These are phyloP conservation scores for Cardamine chenopodiifolia DNA, from an alignment of 345 rosid species.

Conservation along the genomic window DNA sequence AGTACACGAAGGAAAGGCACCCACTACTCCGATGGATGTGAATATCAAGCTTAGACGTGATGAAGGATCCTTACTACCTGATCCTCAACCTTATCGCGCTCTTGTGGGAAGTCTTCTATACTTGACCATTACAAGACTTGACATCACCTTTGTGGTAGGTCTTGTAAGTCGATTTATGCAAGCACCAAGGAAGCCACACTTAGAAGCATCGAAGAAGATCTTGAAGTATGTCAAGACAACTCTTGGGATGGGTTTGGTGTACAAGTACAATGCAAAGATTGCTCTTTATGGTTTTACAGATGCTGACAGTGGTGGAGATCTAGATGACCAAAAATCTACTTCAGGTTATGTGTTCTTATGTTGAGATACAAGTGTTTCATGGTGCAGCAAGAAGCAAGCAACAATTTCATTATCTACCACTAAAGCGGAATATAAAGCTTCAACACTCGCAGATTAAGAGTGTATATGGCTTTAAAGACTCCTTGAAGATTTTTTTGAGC, in stretches of 20 bases:
- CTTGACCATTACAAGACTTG: constrained; percentile 2
- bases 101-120: constrained; percentile 14
- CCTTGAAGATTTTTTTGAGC: no score
- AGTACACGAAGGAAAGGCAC: not conserved
- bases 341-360: not conserved
- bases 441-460: no score
- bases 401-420: no score
- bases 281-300: not conserved
- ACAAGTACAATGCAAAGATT: not conserved
- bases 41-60: not conserved
- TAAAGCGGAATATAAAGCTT: no score
- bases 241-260: not conserved
- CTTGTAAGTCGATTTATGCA: constrained; percentile 7
- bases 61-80: not conserved
- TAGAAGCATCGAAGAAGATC: not conserved
- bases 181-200: not conserved
- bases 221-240: not conserved
- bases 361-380: no score
- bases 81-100: not conserved
- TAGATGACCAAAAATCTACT: not conserved
- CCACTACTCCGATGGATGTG: not conserved
- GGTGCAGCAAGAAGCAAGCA: no score
- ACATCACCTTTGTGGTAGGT: not conserved
- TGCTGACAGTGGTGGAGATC: not conserved
- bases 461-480: no score